Conservation (phyloP, 768 basidiomycete species). For the Termitomyces eurrhizus region DNA sequence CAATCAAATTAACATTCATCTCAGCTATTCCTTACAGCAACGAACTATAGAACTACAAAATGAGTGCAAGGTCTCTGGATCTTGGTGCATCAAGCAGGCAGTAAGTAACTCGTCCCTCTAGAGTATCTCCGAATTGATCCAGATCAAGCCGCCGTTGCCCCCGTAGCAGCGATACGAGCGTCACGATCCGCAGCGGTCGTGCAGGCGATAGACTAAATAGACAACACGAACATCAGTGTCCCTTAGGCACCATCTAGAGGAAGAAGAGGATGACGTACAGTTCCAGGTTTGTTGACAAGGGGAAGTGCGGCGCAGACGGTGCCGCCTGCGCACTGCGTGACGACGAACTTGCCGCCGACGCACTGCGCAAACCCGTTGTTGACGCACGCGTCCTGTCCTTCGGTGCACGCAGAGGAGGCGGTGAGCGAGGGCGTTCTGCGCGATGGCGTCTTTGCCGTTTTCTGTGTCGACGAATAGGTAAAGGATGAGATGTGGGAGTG, state of each 20-base stretch:
- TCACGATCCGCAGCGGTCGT: conserved; percentile 15
- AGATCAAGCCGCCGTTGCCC: conserved; percentile 5
- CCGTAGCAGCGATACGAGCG: conserved; percentile 18
- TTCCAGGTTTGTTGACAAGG: conserved; percentile 25
- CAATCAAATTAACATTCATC: not conserved
- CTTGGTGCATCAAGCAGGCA: not conserved
- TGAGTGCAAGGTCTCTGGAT: not conserved
- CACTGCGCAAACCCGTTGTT: conserved; percentile 21
- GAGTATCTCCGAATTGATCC: not conserved
- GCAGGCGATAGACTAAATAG: conserved; percentile 14
- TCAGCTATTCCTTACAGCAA: not conserved
- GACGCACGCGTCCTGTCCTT: conserved; percentile 19
- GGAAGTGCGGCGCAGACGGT: conserved; percentile 27
- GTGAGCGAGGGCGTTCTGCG: conserved; percentile 19
- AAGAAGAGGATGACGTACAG: conserved; percentile 12
- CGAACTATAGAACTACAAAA: not conserved
- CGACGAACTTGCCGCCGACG: conserved; percentile 19
- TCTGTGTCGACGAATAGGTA: not conserved
- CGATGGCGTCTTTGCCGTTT: conserved; percentile 18
- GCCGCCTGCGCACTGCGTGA: conserved; percentile 25
- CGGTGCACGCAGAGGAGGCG: conserved; percentile 20
- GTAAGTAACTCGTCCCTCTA: not conserved
- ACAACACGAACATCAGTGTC: not conserved
- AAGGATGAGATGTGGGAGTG: not conserved
- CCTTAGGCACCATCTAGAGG: not conserved